Conservation (phyloP, 2,329 filamentous ascomycete genomes). For the Cladosporium sp. region DNA sequence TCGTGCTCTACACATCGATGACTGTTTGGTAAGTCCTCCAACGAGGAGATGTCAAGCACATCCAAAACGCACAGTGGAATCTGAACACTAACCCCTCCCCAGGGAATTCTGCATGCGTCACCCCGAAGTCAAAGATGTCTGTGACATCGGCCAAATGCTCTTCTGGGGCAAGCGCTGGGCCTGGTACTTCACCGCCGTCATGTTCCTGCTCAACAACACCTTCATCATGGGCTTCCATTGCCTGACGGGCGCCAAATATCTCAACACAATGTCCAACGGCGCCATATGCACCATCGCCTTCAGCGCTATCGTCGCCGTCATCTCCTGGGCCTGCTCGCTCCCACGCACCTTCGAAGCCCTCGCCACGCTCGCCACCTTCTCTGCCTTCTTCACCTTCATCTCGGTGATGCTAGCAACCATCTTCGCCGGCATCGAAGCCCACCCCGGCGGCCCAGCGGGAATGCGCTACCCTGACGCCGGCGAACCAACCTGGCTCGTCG, state of each 20-base stretch:
- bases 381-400: slow-evolving; percentile 83
- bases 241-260: slow-evolving; percentile 76
- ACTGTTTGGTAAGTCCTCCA: slow-evolving; percentile 51
- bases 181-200: slow-evolving; percentile 66
- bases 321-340: slow-evolving; percentile 75
- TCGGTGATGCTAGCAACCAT: slow-evolving; percentile 80
- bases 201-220: slow-evolving; percentile 93
- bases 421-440: slow-evolving; percentile 71
- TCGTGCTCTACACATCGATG: slow-evolving; percentile 80
- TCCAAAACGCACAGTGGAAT: too few relatives aligned
- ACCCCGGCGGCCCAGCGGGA: slow-evolving; percentile 68
- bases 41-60: neutral
- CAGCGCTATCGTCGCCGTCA: slow-evolving; percentile 65
- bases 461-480: slow-evolving; percentile 46
- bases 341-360: slow-evolving; percentile 81
- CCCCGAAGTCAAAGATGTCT: slow-evolving; percentile 86
- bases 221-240: slow-evolving; percentile 82
- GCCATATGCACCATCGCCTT: slow-evolving; percentile 76
- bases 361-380: slow-evolving; percentile 71
- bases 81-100: slow-evolving; percentile 26
- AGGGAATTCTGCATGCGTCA: slow-evolving; percentile 90
- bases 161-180: slow-evolving; percentile 79
- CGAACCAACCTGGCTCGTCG: slow-evolving; percentile 61
- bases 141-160: slow-evolving; percentile 91
- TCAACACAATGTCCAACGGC: slow-evolving; percentile 76